phyloP scores from a whole-genome alignment of 495 filamentous ascomycete species.

The Terfezia claveryi region DNA sequence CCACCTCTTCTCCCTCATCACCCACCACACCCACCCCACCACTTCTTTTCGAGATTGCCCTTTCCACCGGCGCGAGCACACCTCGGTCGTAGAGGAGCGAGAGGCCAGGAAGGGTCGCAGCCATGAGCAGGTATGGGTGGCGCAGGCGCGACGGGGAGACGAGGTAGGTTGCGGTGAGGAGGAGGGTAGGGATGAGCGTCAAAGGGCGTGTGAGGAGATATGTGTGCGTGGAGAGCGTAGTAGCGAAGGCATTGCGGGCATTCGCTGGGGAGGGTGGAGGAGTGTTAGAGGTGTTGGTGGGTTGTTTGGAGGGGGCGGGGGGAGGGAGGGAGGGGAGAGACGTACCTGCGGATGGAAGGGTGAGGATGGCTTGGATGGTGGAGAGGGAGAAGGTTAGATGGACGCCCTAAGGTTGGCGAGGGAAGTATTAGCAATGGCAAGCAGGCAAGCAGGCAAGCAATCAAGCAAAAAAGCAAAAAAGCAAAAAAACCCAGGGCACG shows the following conservation, averaged over 20 bases:
- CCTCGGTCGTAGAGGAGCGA: constrained; percentile 22
- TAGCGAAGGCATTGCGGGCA: neutral
- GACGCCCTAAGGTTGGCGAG: constrained; percentile 4
- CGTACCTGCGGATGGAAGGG: constrained; percentile 13
- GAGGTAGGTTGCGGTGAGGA: constrained; percentile 35
- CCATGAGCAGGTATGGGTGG: constrained; percentile 49
- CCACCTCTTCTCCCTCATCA: constrained; percentile 3
- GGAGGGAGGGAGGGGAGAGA: neutral
- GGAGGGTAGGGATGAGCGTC: constrained; percentile 28
- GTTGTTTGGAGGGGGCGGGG: neutral
- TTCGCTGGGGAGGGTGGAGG: constrained; percentile 24
- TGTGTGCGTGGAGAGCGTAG: neutral
- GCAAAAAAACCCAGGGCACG: neutral
- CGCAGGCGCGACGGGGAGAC: constrained; percentile 35
- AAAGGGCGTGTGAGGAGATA: constrained; percentile 11
- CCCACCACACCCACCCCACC: constrained; percentile 3
- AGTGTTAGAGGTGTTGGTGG: constrained; percentile 21
- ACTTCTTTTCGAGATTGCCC: neutral
- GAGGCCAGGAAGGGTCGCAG: constrained; percentile 24
- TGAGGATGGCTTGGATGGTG: constrained; percentile 13
- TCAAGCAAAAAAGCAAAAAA: neutral
- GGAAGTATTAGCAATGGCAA: no score
- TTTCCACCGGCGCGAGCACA: constrained; percentile 17
- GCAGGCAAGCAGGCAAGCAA: no score
- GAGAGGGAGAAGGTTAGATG: constrained; percentile 18